Evolutionary conservation across 2,329 filamentous ascomycete genomes (phyloP).

Genomic region (Colletotrichum trifolii): DNA sequence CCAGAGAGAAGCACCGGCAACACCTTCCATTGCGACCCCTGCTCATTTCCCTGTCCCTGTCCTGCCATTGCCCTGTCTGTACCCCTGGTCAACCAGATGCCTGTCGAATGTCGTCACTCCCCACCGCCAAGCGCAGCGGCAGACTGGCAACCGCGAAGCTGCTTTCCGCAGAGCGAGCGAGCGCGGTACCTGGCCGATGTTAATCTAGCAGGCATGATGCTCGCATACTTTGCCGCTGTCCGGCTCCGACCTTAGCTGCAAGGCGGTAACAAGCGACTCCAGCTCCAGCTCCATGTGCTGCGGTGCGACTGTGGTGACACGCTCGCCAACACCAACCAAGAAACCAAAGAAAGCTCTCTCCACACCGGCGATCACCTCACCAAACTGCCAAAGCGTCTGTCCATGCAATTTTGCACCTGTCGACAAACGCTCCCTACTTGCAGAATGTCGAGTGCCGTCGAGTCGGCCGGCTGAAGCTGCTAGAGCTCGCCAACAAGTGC

Average conservation of each 20-base stretch:
- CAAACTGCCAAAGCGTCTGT: no score
- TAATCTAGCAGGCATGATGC: constrained; percentile 29
- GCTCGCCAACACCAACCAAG: no score
- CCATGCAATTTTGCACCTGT: no score
- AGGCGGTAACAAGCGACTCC: constrained; percentile 6
- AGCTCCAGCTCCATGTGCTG: neutral
- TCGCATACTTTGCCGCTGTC: constrained; percentile 24
- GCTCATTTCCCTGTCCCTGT: neutral
- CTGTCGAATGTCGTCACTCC: constrained; percentile 33
- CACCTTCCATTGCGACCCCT: neutral
- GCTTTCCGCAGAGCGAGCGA: constrained; percentile 1
- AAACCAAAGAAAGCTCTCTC: no score
- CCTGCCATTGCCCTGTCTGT: neutral
- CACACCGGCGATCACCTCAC: no score
- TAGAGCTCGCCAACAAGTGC: no score
- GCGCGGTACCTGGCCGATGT: constrained; percentile 13
- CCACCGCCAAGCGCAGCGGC: constrained; percentile 17
- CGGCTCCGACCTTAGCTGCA: constrained; percentile 5
- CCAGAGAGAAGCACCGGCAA: neutral
- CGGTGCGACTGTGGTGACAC: no score
- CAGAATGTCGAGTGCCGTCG: no score
- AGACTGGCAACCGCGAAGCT: constrained; percentile 15
- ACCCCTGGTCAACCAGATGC: neutral
- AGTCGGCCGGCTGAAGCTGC: no score
- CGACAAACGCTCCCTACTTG: no score